These are phyloP conservation scores for Aspergillus melleus DNA, from an alignment of 2,329 filamentous ascomycete genomes.

Conservation along the genomic window DNA sequence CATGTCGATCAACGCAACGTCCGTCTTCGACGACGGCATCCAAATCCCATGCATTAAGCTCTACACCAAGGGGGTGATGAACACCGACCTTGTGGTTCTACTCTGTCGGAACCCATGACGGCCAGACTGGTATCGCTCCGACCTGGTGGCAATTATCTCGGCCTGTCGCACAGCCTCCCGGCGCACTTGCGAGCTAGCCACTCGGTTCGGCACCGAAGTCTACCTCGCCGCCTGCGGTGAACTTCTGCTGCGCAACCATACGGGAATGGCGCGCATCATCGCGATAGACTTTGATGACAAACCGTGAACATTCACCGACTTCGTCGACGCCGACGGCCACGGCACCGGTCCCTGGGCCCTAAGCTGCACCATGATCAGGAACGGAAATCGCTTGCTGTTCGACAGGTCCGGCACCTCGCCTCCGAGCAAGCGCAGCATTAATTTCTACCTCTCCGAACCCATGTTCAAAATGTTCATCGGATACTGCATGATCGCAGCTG, in stretches of 20 bases:
- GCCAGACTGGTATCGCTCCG: conserved; percentile 51
- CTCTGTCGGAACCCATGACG: conserved; percentile 51
- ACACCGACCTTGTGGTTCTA: conserved; percentile 45
- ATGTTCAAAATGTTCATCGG: conserved; percentile 56
- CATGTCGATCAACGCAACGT: conserved; percentile 51
- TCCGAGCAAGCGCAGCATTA: conserved; percentile 49
- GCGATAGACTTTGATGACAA: conserved; percentile 47
- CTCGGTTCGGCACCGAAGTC: conserved; percentile 46
- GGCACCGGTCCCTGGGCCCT: conserved; percentile 49
- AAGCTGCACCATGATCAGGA: conserved; percentile 49
- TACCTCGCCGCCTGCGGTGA: conserved; percentile 50
- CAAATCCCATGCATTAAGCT: conserved; percentile 53
- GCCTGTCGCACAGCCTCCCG: conserved; percentile 48
- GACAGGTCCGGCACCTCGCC: conserved; percentile 53
- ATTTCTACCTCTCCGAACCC: conserved; percentile 51
- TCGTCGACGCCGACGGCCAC: conserved; percentile 52
- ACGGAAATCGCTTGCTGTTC: conserved; percentile 45
- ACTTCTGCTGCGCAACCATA: conserved; percentile 46
- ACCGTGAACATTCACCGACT: conserved; percentile 49
- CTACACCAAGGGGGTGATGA: conserved; percentile 46
- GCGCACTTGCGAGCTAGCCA: conserved; percentile 48
- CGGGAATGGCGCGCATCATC: conserved; percentile 48
- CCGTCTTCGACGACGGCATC: conserved; percentile 52
- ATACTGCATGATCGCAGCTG: conserved; percentile 49
- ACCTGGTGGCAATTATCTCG: conserved; percentile 49